A percentile compares a stretch with the other conserved stretches of the same genome.
Evolutionary conservation across 2,329 filamentous ascomycete species (phyloP).

Genomic region (Apiospora kogelbergensis): DNA sequence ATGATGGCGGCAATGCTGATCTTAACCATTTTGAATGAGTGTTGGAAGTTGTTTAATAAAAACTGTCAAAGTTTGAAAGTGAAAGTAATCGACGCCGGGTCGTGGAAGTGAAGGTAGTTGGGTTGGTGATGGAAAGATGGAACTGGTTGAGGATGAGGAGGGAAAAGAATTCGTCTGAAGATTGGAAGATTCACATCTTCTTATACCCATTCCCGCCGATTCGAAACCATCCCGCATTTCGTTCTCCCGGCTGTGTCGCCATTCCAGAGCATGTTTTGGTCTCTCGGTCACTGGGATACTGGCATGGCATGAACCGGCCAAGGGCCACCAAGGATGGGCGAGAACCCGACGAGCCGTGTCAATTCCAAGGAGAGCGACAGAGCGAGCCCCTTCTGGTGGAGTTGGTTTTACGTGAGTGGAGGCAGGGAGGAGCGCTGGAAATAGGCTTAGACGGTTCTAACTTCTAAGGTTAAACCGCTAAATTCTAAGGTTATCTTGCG

Average conservation of each 20-base stretch:
- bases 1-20: constrained; percentile 28
- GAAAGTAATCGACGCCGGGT: constrained; percentile 20
- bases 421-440: not conserved
- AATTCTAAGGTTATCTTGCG: not conserved
- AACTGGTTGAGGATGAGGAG: constrained; percentile 7
- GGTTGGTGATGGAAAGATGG: not conserved
- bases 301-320: not conserved
- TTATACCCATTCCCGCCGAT: not conserved
- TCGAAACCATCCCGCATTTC: not conserved
- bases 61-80: constrained; percentile 13
- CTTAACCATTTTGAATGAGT: constrained; percentile 34
- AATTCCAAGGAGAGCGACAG: not conserved
- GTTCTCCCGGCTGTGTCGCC: not conserved
- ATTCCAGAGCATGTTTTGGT: no score
- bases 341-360: not conserved
- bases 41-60: constrained; percentile 3
- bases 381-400: not conserved
- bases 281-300: no score
- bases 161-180: not conserved
- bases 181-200: not conserved
- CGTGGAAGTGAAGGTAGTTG: constrained; percentile 9
- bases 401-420: not conserved
- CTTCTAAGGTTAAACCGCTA: constrained; percentile 1
- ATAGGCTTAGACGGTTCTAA: not conserved
- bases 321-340: not conserved